These are phyloP conservation scores for Trichoderma orchidacearum DNA, from an alignment of 495 filamentous ascomycete species.

Conservation along the genomic window DNA sequence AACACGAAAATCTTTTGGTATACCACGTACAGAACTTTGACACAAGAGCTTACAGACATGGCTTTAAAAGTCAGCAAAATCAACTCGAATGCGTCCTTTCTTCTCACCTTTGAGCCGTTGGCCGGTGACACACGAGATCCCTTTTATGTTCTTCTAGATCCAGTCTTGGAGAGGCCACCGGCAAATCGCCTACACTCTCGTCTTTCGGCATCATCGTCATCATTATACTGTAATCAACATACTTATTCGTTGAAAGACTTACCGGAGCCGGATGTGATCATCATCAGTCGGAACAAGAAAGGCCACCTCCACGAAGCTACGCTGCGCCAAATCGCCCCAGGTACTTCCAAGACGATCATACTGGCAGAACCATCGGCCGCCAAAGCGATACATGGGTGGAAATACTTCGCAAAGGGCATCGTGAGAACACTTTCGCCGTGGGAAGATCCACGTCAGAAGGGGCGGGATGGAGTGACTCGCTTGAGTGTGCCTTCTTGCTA, in stretches of 20 bases:
- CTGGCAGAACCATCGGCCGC: conserved; percentile 52
- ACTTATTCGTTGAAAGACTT: conserved; percentile 47
- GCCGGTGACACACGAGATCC: not conserved
- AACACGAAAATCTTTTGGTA: no score
- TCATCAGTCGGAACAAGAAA: conserved; percentile 56
- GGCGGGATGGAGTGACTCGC: conserved; percentile 21
- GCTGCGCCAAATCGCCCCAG: conserved; percentile 39
- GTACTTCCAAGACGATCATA: conserved; percentile 37
- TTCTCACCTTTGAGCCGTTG: not conserved
- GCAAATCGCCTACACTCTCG: no score
- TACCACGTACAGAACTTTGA: no score
- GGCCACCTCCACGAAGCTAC: conserved; percentile 62
- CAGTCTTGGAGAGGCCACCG: not conserved
- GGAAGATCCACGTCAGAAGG: conserved; percentile 29
- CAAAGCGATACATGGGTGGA: conserved; percentile 47
- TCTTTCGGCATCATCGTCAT: no score
- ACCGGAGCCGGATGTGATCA: conserved; percentile 46
- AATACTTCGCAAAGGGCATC: conserved; percentile 43
- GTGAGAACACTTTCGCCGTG: conserved; percentile 39
- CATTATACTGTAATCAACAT: no score
- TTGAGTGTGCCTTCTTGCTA: conserved; percentile 30
- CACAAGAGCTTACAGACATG: not conserved
- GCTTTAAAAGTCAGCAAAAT: not conserved
- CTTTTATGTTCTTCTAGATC: not conserved
- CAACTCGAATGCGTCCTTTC: not conserved